A percentile compares a stretch with the other conserved stretches of the same genome.
Evolutionary conservation across 129 eudicot genomes (phyloP).

Genomic region (Tanacetum coccineum): DNA sequence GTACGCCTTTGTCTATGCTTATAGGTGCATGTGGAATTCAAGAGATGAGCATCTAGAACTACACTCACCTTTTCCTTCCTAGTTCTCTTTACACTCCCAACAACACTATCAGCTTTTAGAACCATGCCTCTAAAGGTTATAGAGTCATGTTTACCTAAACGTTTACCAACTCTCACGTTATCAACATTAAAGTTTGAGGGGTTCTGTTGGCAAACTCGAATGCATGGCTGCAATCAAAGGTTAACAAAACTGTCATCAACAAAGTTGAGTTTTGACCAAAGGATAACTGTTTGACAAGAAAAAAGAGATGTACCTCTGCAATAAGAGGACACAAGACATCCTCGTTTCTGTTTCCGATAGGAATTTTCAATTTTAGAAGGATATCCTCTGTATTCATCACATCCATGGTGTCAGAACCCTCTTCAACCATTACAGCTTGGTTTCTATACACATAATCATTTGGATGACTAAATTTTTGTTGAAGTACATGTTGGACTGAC

Average conservation of each 20-base stretch:
- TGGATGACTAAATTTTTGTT: neutral
- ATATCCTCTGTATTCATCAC: no score
- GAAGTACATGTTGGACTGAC: neutral
- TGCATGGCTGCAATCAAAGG: constrained; percentile 63
- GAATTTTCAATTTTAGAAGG: no score
- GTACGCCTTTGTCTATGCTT: no score
- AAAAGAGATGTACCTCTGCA: constrained; percentile 55
- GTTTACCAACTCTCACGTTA: constrained; percentile 90
- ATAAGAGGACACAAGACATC: constrained; percentile 60
- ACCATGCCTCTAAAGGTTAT: constrained; percentile 81
- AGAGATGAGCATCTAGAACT: no score
- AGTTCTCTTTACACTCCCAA: constrained; percentile 78
- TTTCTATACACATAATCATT: neutral
- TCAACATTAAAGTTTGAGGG: constrained; percentile 89
- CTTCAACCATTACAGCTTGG: no score
- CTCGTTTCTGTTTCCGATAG: no score
- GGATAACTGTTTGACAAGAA: neutral
- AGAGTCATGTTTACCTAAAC: constrained; percentile 74
- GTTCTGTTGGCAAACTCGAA: constrained; percentile 91
- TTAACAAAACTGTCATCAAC: constrained; percentile 2
- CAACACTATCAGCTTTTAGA: constrained; percentile 73
- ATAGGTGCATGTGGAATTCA: no score
- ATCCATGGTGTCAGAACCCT: no score
- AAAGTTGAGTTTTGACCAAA: neutral
- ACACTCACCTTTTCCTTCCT: constrained; percentile 69